Percentiles rank a stretch among this genome's conserved stretches.
Conservation (phyloP, 192 early-diverging fungal genomes). For the Coemansia pectinata region DNA sequence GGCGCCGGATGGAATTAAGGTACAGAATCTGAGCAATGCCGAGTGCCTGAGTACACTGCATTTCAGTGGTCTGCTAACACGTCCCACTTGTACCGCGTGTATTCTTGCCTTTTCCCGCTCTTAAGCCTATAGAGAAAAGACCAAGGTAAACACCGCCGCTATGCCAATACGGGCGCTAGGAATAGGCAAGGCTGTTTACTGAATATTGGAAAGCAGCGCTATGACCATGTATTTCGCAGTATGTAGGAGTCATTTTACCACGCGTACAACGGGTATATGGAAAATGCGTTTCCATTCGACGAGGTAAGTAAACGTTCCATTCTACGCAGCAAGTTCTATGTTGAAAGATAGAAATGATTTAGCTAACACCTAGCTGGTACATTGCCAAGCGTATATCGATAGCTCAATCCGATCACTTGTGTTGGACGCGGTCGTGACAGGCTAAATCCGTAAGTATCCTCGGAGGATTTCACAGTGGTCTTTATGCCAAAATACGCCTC, state of each 20-base stretch:
- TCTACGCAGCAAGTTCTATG: background rate
- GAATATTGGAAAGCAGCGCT: background rate
- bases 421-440: constrained; percentile 71
- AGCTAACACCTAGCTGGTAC: background rate
- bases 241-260: constrained; percentile 66
- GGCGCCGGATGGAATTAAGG: constrained; percentile 34
- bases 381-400: background rate
- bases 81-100: background rate
- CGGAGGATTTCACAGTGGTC: constrained; percentile 44
- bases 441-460: constrained; percentile 57
- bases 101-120: background rate
- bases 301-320: constrained; percentile 49
- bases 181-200: background rate
- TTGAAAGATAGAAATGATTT: background rate
- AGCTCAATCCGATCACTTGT: constrained; percentile 83
- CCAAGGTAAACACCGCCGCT: constrained; percentile 9
- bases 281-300: constrained; percentile 86
- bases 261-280: constrained; percentile 77
- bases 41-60: background rate
- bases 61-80: background rate
- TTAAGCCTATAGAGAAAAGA: constrained; percentile 5
- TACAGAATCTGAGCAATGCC: constrained; percentile 6
- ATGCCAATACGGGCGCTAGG: background rate
- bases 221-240: background rate
- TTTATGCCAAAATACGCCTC: background rate